These are phyloP conservation scores for Kodamaea jinghongensis DNA, from an alignment of 805 yeast genomes.

Conservation along the genomic window DNA sequence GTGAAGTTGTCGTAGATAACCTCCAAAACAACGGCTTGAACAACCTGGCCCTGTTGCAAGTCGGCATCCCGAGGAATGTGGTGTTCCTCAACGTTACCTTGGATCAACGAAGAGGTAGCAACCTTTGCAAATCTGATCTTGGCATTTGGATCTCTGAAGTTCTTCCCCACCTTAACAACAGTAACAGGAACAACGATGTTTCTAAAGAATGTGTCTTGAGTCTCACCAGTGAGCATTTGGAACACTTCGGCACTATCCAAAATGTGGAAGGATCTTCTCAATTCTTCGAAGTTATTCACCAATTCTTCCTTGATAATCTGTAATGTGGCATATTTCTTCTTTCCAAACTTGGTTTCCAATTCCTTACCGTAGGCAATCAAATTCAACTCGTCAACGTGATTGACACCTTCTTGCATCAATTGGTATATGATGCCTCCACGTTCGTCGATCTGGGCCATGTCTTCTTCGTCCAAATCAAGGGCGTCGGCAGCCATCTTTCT, in stretches of 20 bases:
- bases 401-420: slow-evolving; percentile 66
- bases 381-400: slow-evolving; percentile 79
- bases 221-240: slow-evolving; percentile 87
- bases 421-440: slow-evolving; percentile 80
- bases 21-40: slow-evolving; percentile 73
- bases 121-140: slow-evolving; percentile 41
- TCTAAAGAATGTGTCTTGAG: slow-evolving; percentile 59
- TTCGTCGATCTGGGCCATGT: slow-evolving; percentile 72
- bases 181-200: slow-evolving; percentile 77
- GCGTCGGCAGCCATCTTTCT: slow-evolving; percentile 99
- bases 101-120: slow-evolving; percentile 40
- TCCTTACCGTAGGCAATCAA: slow-evolving; percentile 91
- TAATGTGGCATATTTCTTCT: slow-evolving; percentile 72
- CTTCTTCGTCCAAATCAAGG: slow-evolving; percentile 92
- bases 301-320: slow-evolving; percentile 85
- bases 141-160: slow-evolving; percentile 47
- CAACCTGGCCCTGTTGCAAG: slow-evolving; percentile 67
- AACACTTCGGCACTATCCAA: slow-evolving; percentile 73
- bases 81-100: slow-evolving; percentile 44
- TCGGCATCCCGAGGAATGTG: slow-evolving; percentile 45
- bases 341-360: slow-evolving; percentile 67
- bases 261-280: slow-evolving; percentile 67
- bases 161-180: slow-evolving; percentile 68
- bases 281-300: slow-evolving; percentile 82
- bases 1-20: slow-evolving; percentile 73